These are phyloP conservation scores for Rhizophagus clarus DNA, from an alignment of 192 early-diverging fungal species.

Conservation along the genomic window DNA sequence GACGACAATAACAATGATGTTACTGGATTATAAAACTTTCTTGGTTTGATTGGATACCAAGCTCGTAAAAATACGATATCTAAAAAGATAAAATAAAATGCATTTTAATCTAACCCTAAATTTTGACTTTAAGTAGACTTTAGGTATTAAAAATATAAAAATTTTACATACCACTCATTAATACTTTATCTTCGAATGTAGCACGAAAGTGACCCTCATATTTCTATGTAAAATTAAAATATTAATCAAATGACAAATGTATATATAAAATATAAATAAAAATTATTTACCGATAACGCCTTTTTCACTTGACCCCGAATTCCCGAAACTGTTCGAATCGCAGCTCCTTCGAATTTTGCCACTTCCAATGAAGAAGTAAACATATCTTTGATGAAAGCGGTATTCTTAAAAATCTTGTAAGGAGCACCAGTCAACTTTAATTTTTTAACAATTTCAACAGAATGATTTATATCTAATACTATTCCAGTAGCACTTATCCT, in stretches of 20 bases:
- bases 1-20: conserved; percentile 81
- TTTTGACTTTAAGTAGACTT: too few relatives aligned
- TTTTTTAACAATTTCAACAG: conserved; percentile 97
- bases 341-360: conserved; percentile 97
- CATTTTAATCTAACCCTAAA: not conserved
- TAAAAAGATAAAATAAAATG: conserved; percentile 31
- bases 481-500: conserved; percentile 95
- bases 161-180: conserved; percentile 75
- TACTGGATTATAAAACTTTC: conserved; percentile 97
- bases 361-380: conserved; percentile 95
- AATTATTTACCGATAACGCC: conserved; percentile 57
- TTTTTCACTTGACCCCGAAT: conserved; percentile 99
- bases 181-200: conserved; percentile 96
- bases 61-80: conserved; percentile 98
- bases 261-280: not conserved
- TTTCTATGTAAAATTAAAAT: conserved; percentile 49
- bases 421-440: conserved; percentile 96
- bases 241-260: not conserved
- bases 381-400: conserved; percentile 98
- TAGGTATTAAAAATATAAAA: conserved; percentile 1
- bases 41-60: conserved; percentile 95
- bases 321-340: conserved; percentile 93
- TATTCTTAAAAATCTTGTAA: conserved; percentile 95
- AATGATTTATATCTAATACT: conserved; percentile 91
- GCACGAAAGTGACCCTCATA: conserved; percentile 93